These are phyloP conservation scores for Forsythia viridissima DNA, from an alignment of 257 asterid genomes.

Conservation along the genomic window DNA sequence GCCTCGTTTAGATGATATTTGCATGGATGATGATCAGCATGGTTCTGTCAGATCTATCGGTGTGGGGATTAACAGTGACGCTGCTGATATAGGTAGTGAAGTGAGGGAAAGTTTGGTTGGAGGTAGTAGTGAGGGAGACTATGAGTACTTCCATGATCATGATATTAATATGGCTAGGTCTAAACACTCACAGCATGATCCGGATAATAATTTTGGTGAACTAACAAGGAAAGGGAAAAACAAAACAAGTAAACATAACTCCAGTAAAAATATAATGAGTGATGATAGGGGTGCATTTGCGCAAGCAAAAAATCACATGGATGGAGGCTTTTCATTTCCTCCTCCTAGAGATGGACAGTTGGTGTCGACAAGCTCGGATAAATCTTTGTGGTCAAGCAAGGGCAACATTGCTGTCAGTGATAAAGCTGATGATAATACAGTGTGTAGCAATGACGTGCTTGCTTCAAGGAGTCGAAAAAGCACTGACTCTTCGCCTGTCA, in stretches of 20 bases:
- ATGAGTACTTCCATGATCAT: slow-evolving; percentile 66
- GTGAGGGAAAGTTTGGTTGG: slow-evolving; percentile 85
- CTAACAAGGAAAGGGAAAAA: slow-evolving; percentile 45
- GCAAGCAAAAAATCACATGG: slow-evolving; percentile 46
- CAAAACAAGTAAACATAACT: slow-evolving; percentile 40
- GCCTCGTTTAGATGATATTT: slow-evolving; percentile 62
- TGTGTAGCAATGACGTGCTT: slow-evolving; percentile 62
- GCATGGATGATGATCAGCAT: slow-evolving; percentile 86
- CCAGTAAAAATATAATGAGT: slow-evolving; percentile 46
- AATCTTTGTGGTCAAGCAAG: slow-evolving; percentile 70
- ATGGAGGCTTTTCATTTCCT: slow-evolving; percentile 89
- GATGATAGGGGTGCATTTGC: slow-evolving; percentile 47
- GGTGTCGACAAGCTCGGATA: slow-evolving; percentile 52
- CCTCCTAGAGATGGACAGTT: slow-evolving; percentile 79
- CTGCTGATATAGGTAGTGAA: slow-evolving; percentile 91
- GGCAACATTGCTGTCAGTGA: slow-evolving; percentile 46
- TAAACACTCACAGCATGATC: slow-evolving; percentile 44
- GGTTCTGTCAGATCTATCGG: slow-evolving; percentile 98
- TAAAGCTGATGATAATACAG: slow-evolving; percentile 52
- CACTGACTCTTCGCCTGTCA: slow-evolving; percentile 64
- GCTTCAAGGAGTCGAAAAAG: slow-evolving; percentile 64
- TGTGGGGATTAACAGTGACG: slow-evolving; percentile 92
- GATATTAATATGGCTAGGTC: slow-evolving; percentile 47
- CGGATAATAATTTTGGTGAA: slow-evolving; percentile 45
- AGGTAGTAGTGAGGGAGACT: slow-evolving; percentile 90